Percentiles rank a stretch among this genome's conserved stretches.
Evolutionary conservation across 352 stramenopile species (phyloP).

Genomic region (Phytophthora boehmeriae): DNA sequence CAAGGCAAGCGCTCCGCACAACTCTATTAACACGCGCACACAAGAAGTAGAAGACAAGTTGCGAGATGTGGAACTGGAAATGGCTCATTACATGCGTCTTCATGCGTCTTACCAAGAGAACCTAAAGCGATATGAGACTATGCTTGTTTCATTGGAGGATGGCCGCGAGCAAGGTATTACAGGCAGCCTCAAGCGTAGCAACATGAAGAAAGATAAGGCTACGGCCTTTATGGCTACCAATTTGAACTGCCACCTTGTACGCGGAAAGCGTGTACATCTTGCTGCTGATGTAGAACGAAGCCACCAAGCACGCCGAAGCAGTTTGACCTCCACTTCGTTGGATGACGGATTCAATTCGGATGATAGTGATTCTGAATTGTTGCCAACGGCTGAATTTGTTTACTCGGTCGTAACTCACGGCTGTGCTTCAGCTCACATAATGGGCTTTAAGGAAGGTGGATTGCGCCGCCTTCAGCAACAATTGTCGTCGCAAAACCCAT

Average conservation of each 20-base stretch:
- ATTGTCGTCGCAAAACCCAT: constrained; percentile 44
- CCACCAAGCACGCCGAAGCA: constrained; percentile 27
- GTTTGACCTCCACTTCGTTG: constrained; percentile 35
- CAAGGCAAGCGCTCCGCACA: constrained; percentile 18
- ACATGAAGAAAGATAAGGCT: constrained; percentile 86
- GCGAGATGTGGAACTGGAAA: constrained; percentile 54
- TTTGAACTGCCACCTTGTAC: constrained; percentile 82
- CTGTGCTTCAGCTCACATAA: constrained; percentile 74
- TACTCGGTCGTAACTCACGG: constrained; percentile 83
- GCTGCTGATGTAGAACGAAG: constrained; percentile 38
- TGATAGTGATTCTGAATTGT: constrained; percentile 44
- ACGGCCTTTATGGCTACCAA: constrained; percentile 89
- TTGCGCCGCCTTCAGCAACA: constrained; percentile 64
- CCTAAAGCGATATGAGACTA: constrained; percentile 71
- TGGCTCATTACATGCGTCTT: constrained; percentile 68
- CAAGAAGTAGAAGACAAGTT: constrained; percentile 47
- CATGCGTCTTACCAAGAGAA: constrained; percentile 67
- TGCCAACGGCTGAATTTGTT: constrained; percentile 48
- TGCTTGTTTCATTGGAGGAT: constrained; percentile 72
- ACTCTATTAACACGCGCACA: constrained; percentile 14
- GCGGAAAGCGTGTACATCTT: constrained; percentile 60
- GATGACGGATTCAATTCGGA: constrained; percentile 39
- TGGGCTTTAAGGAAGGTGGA: constrained; percentile 88
- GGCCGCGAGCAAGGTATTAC: constrained; percentile 85
- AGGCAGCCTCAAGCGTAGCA: constrained; percentile 82